Percentiles rank a stretch among this genome's conserved stretches.
phyloP scores from a whole-genome alignment of 106 monocot species.

The Xerophyta viscosa region DNA sequence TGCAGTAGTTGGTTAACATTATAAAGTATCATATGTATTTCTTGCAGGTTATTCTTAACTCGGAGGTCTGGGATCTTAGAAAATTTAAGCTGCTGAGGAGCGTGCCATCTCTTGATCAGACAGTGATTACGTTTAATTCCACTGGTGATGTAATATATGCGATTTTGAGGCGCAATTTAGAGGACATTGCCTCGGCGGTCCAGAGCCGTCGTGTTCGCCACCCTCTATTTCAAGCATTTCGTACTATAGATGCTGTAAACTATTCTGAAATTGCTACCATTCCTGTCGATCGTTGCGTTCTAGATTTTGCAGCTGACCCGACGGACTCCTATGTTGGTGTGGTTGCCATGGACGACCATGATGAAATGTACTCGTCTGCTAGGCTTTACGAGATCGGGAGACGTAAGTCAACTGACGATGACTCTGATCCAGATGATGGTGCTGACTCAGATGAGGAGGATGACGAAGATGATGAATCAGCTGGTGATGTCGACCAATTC shows the following conservation, averaged over 20 bases:
- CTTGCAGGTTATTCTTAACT: constrained; percentile 84
- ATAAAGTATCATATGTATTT: no score
- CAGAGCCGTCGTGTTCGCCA: constrained; percentile 66
- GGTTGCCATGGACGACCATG: constrained; percentile 88
- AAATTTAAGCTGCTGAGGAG: constrained; percentile 85
- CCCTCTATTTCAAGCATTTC: constrained; percentile 84
- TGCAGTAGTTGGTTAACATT: no score
- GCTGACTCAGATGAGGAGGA: constrained; percentile 76
- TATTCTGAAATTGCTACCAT: constrained; percentile 90
- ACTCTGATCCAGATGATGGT: constrained; percentile 90
- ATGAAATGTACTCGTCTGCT: constrained; percentile 84
- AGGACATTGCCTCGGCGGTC: constrained; percentile 77
- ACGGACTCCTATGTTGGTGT: constrained; percentile 77
- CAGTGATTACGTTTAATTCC: constrained; percentile 71
- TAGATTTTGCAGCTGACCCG: constrained; percentile 70
- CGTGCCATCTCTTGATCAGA: constrained; percentile 87
- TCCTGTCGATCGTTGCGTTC: constrained; percentile 85
- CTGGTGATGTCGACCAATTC: constrained; percentile 38
- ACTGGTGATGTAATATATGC: constrained; percentile 90
- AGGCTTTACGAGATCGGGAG: constrained; percentile 82
- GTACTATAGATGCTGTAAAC: constrained; percentile 79
- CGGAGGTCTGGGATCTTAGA: constrained; percentile 96
- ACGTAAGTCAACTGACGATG: constrained; percentile 76
- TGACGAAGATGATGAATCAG: constrained; percentile 55
- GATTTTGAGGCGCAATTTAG: constrained; percentile 82